Base-by-base conservation (phyloP, 352 stramenopile species). In the Phytophthora fragariaefolia region DNA sequence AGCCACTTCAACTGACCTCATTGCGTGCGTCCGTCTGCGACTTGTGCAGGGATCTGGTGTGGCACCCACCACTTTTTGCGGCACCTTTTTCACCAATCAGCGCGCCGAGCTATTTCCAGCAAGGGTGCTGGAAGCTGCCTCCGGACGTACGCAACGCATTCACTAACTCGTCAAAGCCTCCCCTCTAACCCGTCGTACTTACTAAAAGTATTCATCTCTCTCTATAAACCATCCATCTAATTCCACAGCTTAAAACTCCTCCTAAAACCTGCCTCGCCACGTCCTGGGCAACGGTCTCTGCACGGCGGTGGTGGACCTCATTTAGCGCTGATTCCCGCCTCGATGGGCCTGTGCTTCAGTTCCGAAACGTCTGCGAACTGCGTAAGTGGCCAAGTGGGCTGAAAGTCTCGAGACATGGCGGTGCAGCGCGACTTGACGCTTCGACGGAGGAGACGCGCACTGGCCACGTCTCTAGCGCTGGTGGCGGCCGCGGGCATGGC, bases 391-490 rank as follows among this genome's bases (percentile, higher is more conserved):
- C 26, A 27, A n/a, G n/a, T n/a, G n/a, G n/a, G n/a, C n/a, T n/a
- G n/a, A n/a, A n/a, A n/a, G n/a, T n/a, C n/a, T n/a, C n/a, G n/a
- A n/a, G n/a, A n/a, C n/a, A 51, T 20, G 45, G 45, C 45, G 30
- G 50, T 5, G 8, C 32, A 30, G 7, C 8, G 20, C 10, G 22
- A 47, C 49, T n/a, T n/a, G n/a, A 12, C 9, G 17, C 32, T 48
- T 43, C 42, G 34, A 3, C 52, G 46, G 18, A 46, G 49, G 20
- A 32, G 40, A 43, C 42, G 50, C 6, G 52, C 42, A 3, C 27
- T 63, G 43, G 32, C 34, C 45, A 47, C 46, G 18, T 58, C 46
- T 15, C 22, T 62, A 13, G 38, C 36, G 26, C 46, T 69, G 13
- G 52, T 57, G 53, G 52, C 61, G 32, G 6, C 34, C 10, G 13